Evolutionary conservation across 2,329 filamentous ascomycete species (phyloP).

Genomic region (Beauveria sp.): DNA sequence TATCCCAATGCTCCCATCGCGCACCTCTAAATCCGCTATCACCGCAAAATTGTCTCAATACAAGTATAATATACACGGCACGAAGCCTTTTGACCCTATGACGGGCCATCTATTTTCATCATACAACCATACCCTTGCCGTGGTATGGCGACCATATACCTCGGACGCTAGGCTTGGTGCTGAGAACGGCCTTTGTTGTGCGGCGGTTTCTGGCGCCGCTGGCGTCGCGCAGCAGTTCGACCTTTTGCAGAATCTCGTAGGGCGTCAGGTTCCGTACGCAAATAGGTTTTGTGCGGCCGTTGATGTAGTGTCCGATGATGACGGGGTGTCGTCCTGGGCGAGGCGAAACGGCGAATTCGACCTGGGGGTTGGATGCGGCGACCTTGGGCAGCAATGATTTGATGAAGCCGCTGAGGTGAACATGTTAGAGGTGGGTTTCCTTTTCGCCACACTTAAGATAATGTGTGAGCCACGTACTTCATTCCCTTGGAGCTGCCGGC

Average conservation of each 20-base stretch:
- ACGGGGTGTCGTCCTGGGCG: slow-evolving; percentile 86
- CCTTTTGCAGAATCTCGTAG: slow-evolving; percentile 75
- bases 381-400: slow-evolving; percentile 69
- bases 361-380: slow-evolving; percentile 71
- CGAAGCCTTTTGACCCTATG: not conserved
- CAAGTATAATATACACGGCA: slow-evolving; percentile 11
- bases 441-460: no score
- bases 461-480: slow-evolving; percentile 54
- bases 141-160: slow-evolving; percentile 67
- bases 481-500: slow-evolving; percentile 89
- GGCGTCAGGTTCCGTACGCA: slow-evolving; percentile 83
- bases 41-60: slow-evolving; percentile 4
- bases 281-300: slow-evolving; percentile 75
- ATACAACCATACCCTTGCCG: slow-evolving; percentile 49
- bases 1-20: slow-evolving; percentile 9
- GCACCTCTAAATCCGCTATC: slow-evolving; percentile 7
- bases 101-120: slow-evolving; percentile 15
- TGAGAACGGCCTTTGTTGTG: slow-evolving; percentile 56
- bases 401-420: slow-evolving; percentile 63
- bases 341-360: slow-evolving; percentile 88
- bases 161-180: slow-evolving; percentile 58
- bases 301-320: slow-evolving; percentile 86
- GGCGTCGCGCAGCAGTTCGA: slow-evolving; percentile 61
- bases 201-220: slow-evolving; percentile 66
- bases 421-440: slow-evolving; percentile 18